Conservation (phyloP, 768 basidiomycete genomes). For the Leccinellum rugosiceps region DNA sequence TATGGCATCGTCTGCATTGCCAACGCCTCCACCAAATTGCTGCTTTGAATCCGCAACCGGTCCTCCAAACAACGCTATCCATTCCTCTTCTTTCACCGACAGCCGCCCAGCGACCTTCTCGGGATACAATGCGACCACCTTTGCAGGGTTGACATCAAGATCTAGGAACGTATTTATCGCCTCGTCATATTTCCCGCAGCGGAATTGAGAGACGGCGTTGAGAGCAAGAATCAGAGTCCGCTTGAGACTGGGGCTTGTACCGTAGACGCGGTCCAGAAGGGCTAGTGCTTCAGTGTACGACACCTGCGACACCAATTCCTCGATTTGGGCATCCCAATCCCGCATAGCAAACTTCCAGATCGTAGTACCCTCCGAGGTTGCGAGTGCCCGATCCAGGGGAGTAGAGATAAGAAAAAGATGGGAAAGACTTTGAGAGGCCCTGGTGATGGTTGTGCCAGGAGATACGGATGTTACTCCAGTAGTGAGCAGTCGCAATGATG, state of each 20-base stretch:
- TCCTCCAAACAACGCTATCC: constrained; percentile 86
- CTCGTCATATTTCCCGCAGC: constrained; percentile 59
- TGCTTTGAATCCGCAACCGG: constrained; percentile 33
- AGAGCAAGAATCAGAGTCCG: constrained; percentile 62
- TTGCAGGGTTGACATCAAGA: constrained; percentile 89
- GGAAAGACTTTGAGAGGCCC: constrained; percentile 23
- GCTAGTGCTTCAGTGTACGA: constrained; percentile 78
- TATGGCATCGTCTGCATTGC: constrained; percentile 24
- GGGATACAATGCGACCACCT: constrained; percentile 88
- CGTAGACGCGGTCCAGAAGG: constrained; percentile 51
- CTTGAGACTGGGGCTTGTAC: constrained; percentile 27
- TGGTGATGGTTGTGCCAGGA: constrained; percentile 32
- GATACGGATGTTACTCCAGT: constrained; percentile 41
- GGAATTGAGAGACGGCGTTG: constrained; percentile 77
- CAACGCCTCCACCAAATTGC: not conserved
- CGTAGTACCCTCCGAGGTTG: constrained; percentile 66
- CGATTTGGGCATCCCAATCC: constrained; percentile 77
- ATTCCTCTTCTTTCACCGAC: constrained; percentile 60
- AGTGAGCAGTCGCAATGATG: constrained; percentile 60
- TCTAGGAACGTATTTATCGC: constrained; percentile 88
- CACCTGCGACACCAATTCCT: constrained; percentile 70
- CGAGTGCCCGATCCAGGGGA: constrained; percentile 66
- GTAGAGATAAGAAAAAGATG: constrained; percentile 64
- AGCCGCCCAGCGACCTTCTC: constrained; percentile 77
- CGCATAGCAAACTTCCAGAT: constrained; percentile 76